A percentile compares a stretch with the other conserved stretches of the same genome.
These are phyloP conservation scores for Miamiensis avidus DNA, from an alignment of 169 alveolate genomes.

Conservation along the genomic window DNA sequence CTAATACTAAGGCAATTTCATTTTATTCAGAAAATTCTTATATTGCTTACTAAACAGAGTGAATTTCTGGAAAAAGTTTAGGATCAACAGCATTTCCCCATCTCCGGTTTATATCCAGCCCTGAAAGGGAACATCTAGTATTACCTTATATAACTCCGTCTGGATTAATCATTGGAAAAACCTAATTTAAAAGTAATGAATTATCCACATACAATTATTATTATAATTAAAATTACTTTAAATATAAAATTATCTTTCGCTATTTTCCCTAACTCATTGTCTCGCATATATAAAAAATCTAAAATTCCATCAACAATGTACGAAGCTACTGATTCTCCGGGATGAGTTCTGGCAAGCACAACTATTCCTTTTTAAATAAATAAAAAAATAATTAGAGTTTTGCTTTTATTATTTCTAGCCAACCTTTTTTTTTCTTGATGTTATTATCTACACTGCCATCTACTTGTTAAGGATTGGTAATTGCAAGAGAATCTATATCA, in stretches of 20 bases:
- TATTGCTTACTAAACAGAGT: no score
- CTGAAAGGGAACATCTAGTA: conserved; percentile 82
- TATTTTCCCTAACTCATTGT: no score
- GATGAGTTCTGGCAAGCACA: conserved; percentile 87
- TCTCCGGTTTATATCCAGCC: conserved; percentile 80
- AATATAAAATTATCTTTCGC: no score
- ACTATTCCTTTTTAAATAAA: conserved; percentile 70
- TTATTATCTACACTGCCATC: background rate
- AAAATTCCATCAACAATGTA: conserved; percentile 79
- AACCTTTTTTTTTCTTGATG: background rate
- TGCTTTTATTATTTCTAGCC: background rate
- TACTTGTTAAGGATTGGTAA: conserved; percentile 58
- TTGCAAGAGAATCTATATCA: conserved; percentile 79
- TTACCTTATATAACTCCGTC: conserved; percentile 92
- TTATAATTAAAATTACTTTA: no score
- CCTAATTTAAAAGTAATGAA: no score
- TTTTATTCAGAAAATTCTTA: no score
- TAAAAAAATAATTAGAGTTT: conserved; percentile 15
- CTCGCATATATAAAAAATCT: conserved; percentile 59
- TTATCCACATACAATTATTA: no score
- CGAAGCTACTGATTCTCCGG: conserved; percentile 87
- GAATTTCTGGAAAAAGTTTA: no score
- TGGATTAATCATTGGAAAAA: conserved; percentile 90
- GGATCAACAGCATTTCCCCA: conserved; percentile 75
- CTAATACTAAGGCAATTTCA: no score